Conservation (phyloP, 2,329 filamentous ascomycete species). For the Septoria linicola region DNA sequence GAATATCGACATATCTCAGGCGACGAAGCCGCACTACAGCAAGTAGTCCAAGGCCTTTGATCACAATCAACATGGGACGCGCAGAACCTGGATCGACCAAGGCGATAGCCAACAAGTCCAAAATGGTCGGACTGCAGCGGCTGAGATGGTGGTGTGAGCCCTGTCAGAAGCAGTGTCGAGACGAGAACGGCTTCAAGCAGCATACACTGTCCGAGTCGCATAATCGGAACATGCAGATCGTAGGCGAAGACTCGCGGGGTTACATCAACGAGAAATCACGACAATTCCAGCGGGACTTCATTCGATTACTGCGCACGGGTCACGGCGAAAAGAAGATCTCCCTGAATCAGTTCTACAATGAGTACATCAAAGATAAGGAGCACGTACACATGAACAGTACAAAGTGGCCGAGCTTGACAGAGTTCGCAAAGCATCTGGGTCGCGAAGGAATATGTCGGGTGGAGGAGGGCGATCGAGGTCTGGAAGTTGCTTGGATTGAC, state of each 20-base stretch:
- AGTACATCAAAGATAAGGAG: conserved; percentile 82
- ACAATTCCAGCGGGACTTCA: conserved; percentile 78
- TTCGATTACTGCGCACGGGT: conserved; percentile 72
- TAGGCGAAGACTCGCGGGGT: conserved; percentile 84
- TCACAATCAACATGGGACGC: conserved; percentile 68
- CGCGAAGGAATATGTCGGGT: conserved; percentile 84
- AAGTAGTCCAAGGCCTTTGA: neutral
- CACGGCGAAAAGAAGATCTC: conserved; percentile 90
- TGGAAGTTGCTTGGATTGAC: conserved; percentile 89
- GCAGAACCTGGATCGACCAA: conserved; percentile 93
- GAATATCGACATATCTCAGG: conserved; percentile 3
- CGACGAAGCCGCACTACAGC: conserved; percentile 13
- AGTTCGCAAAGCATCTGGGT: conserved; percentile 85
- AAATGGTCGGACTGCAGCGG: conserved; percentile 72
- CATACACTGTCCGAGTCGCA: conserved; percentile 83
- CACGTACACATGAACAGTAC: conserved; percentile 95
- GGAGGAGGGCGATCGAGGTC: conserved; percentile 82
- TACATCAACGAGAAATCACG: conserved; percentile 78
- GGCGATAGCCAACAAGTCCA: conserved; percentile 85
- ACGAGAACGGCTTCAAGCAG: conserved; percentile 83
- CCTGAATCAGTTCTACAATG: conserved; percentile 92
- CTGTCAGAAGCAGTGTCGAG: conserved; percentile 73
- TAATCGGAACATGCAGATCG: conserved; percentile 81
- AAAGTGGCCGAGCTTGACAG: conserved; percentile 80
- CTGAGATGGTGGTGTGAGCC: conserved; percentile 87